Evolutionary conservation across 805 yeast species (phyloP), one percentile per base, ranked within the genome.

Genomic region (Ogataea pignaliae): DNA sequence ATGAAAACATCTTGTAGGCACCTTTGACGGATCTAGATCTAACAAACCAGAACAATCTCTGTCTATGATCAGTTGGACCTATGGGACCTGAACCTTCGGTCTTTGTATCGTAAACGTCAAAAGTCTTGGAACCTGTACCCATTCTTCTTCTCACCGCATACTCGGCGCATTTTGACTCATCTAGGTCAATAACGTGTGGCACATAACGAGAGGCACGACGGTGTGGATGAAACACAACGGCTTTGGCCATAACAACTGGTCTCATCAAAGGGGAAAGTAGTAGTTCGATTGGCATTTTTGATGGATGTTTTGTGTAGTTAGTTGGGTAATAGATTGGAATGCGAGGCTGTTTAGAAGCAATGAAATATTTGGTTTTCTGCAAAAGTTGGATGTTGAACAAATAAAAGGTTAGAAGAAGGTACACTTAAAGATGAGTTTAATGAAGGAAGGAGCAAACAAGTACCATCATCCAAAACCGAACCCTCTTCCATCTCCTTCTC

Each of bases 1-100:
- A 53, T 10, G 75, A 69, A 52, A 67, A 79, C 78, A 79, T 72
- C 56, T 73, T 77, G 64, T 78, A 80, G 2, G 83, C 81, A 40
- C 85, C 84, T 60, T 79, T 79, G 40, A 79, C 84, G 3, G 84
- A 82, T 48, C 84, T 69, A n/a, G 85, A 79, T 51, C 85, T 68
- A 13, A 69, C 70, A 64, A 77, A 75, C 73, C 78, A 74, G 54
- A 73, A 78, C 14, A 77, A 51, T 28, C 75, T 62, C 37, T 75
- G 64, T 13, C 63, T 60, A n/a, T 72, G 68, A 39, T 75, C 71
- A 3, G 61, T 54, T 15, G 75, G 66, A 4, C 76, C 76, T 39
- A 61, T 44, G 10, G 73, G 69, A 2, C 65, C 62, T 8, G 63
- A 47, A 10, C 56, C 58, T 17, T 68, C 71, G 14, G 61, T 59